Evolutionary conservation across 352 stramenopile species (phyloP).

Genomic region (Salisapilia sapeloensis): DNA sequence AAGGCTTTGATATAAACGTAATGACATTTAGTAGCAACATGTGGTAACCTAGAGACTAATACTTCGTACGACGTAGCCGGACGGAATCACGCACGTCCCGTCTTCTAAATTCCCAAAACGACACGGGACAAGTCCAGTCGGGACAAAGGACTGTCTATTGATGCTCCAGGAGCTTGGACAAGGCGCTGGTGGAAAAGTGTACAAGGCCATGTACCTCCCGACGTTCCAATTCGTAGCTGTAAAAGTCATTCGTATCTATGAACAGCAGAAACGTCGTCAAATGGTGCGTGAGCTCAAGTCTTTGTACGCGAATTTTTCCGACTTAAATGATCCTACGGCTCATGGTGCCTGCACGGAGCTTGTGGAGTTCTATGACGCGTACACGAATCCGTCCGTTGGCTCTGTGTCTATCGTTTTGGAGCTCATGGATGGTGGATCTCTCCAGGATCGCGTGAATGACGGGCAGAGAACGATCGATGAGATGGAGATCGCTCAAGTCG

Average conservation of each 20-base stretch:
- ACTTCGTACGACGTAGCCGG: constrained; percentile 18
- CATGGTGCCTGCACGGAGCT: constrained; percentile 59
- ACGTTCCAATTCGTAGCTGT: constrained; percentile 81
- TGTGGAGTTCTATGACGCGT: constrained; percentile 87
- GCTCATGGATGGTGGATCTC: constrained; percentile 87
- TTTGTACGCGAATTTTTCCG: constrained; percentile 65
- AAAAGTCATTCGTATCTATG: constrained; percentile 80
- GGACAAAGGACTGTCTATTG: constrained; percentile 49
- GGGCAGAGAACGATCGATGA: constrained; percentile 30
- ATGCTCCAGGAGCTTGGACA: constrained; percentile 57
- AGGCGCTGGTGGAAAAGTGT: constrained; percentile 78
- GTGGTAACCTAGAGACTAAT: constrained; percentile 1
- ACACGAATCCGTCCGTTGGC: constrained; percentile 71
- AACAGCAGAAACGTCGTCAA: constrained; percentile 79
- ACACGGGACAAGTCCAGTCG: constrained; percentile 7
- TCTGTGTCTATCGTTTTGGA: constrained; percentile 88
- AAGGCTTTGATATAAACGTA: constrained; percentile 78
- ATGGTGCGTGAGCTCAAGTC: constrained; percentile 80
- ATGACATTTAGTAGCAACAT: neutral
- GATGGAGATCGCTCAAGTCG: constrained; percentile 63
- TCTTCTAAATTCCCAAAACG: constrained; percentile 33
- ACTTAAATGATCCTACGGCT: constrained; percentile 21
- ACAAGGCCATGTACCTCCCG: constrained; percentile 79
- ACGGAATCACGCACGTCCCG: constrained; percentile 50
- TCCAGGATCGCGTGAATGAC: constrained; percentile 58